Conservation (phyloP, 371 early-diverging fungal species). For the Syncephalastrum monosporum region DNA sequence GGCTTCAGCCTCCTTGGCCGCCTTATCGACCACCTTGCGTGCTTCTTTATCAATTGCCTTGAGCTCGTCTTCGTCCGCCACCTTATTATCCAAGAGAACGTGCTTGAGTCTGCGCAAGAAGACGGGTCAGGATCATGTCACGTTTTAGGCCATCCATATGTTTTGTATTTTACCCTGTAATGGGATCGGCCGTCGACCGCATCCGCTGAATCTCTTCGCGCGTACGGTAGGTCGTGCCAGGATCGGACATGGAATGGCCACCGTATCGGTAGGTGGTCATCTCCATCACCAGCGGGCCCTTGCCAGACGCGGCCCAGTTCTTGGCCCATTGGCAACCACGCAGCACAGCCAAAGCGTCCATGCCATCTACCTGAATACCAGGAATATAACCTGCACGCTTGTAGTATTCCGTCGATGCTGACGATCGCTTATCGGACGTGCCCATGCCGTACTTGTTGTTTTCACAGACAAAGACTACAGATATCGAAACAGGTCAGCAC, state of each 20-base stretch:
- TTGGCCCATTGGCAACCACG: conserved; percentile 85
- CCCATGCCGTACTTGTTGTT: conserved; percentile 99
- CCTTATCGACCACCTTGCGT: conserved; percentile 82
- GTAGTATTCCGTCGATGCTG: conserved; percentile 94
- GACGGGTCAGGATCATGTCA: conserved; percentile 44
- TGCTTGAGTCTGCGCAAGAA: conserved; percentile 46
- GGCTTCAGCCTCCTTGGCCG: conserved; percentile 81
- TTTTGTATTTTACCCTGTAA: conserved; percentile 92
- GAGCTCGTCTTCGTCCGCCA: conserved; percentile 83
- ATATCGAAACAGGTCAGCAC: too few relatives aligned
- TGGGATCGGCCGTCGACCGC: conserved; percentile 92
- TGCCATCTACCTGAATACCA: conserved; percentile 85
- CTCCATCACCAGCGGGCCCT: conserved; percentile 97
- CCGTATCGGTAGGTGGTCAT: conserved; percentile 98
- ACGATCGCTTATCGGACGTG: conserved; percentile 88
- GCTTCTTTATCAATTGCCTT: conserved; percentile 94
- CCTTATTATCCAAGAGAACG: conserved; percentile 67
- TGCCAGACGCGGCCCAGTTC: conserved; percentile 79
- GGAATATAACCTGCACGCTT: conserved; percentile 97
- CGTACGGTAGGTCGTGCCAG: conserved; percentile 96
- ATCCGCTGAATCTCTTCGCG: conserved; percentile 98
- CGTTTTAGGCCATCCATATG: too few relatives aligned
- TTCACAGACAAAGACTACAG: conserved; percentile 93
- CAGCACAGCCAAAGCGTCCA: conserved; percentile 94
- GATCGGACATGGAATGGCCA: conserved; percentile 99